phyloP scores from a whole-genome alignment of 306 rosid species.

The Crataegus laevigata region DNA sequence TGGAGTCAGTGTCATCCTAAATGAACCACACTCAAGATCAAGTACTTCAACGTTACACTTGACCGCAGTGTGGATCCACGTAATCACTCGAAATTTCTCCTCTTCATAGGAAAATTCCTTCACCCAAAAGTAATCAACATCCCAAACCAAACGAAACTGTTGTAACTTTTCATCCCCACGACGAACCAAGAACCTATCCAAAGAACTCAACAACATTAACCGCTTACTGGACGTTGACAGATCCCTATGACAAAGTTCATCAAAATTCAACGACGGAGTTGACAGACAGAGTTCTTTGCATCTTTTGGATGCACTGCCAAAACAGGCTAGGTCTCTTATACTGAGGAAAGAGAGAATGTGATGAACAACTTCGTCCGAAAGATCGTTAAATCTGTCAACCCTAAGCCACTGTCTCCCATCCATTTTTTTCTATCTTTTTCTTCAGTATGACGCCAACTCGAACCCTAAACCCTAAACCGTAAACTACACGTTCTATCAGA shows the following conservation, averaged over 20 bases:
- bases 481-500: no score
- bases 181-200: neutral
- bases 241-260: neutral
- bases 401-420: no score
- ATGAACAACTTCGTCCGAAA: neutral
- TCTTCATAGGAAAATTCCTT: neutral
- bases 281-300: neutral
- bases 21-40: neutral
- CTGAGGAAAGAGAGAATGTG: neutral
- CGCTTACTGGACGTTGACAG: neutral
- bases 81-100: neutral
- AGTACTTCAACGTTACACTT: conserved; percentile 1
- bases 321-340: neutral
- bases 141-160: neutral
- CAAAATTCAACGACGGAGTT: neutral
- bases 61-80: neutral
- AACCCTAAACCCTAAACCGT: no score
- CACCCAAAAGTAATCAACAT: no score
- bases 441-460: no score
- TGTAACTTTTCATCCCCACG: neutral
- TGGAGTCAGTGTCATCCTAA: no score
- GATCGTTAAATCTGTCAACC: neutral
- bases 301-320: neutral
- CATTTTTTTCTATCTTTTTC: no score
- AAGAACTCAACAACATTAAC: neutral